Percentiles rank a stretch among this genome's conserved stretches.
Conservation (phyloP, 495 filamentous ascomycete genomes). For the Xylaria telfairii region DNA sequence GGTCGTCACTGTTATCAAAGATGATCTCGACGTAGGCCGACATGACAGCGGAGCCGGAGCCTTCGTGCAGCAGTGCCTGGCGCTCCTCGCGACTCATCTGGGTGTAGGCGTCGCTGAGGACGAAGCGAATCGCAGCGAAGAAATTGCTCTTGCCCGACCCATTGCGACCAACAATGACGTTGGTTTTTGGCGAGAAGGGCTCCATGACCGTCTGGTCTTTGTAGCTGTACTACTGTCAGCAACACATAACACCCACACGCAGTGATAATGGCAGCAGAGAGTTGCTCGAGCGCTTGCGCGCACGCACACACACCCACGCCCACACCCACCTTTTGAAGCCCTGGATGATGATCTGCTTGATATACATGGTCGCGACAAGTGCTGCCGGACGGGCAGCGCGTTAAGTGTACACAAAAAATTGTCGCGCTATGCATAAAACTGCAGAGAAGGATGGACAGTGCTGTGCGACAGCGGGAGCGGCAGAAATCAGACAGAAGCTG, state of each 20-base stretch:
- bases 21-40: slow-evolving; percentile 98
- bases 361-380: slow-evolving; percentile 75
- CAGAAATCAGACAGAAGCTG: slow-evolving; percentile 10
- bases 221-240: slow-evolving; percentile 68
- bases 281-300: neutral
- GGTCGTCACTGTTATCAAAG: slow-evolving; percentile 96
- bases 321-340: slow-evolving; percentile 90
- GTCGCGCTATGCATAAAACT: slow-evolving; percentile 29
- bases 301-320: slow-evolving; percentile 37
- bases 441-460: neutral
- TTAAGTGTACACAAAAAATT: slow-evolving; percentile 30
- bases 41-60: slow-evolving; percentile 96
- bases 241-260: neutral
- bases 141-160: slow-evolving; percentile 99
- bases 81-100: slow-evolving; percentile 96
- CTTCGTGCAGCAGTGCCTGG: slow-evolving; percentile 93
- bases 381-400: slow-evolving; percentile 44
- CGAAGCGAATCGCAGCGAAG: slow-evolving; percentile 98
- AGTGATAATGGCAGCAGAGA: neutral
- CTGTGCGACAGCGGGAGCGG: slow-evolving; percentile 17
- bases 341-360: slow-evolving; percentile 99
- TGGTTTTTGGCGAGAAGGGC: slow-evolving; percentile 96
- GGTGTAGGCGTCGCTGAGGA: slow-evolving; percentile 96
- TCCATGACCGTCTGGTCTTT: slow-evolving; percentile 99
- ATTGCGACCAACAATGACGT: slow-evolving; percentile 99